Base-by-base conservation (phyloP, 495 filamentous ascomycete species). In the Penicillium egyptiacum region DNA sequence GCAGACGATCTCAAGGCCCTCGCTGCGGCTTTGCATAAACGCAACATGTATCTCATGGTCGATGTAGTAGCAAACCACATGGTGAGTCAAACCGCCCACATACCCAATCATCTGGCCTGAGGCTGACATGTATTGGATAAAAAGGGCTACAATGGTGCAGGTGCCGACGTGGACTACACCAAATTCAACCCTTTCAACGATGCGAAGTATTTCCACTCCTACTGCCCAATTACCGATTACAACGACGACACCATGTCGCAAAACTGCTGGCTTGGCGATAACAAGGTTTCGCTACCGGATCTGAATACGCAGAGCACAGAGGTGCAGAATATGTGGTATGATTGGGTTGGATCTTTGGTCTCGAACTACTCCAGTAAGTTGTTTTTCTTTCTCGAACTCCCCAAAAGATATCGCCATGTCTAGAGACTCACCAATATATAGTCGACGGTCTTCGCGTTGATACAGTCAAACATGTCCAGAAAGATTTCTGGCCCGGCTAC, bases 61-160 rank as follows among this genome's bases (percentile, higher is more conserved):
- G 89, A 92, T 59, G 78, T 91, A 0, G 88, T 91, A 10, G 82
- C 86, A 17, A 94, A 94, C 65, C 88, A 94, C 63, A 83, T 91
- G 79, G 80, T 82, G 50, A 57, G 70, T 59, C 17, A 22, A 50
- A 1, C 4, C 31, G 16, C 26, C 19, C 19, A 23, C 1, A 4
- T 25, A 5, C 16, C 8, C 33, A 26, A 25, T 17, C 33, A 17
- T 17, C 12, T 9, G 19, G 33, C 14, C 14, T 1, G 14, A n/a
- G 39, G 41, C 49, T 28, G 10, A 53, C 39, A 44, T 23, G 22
- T 12, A 28, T 55, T n/a, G n/a, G 12, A 11, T 9, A 14, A 10
- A 20, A 39, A 76, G 75, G 89, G 85, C 23, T 84, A 84, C 59
- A 68, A 75, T 25, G 85, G 86, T 3, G 69, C 78, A 22, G 72